Evolutionary conservation across 2,329 filamentous ascomycete species (phyloP).

Genomic region (Pseudogymnoascus sp.): DNA sequence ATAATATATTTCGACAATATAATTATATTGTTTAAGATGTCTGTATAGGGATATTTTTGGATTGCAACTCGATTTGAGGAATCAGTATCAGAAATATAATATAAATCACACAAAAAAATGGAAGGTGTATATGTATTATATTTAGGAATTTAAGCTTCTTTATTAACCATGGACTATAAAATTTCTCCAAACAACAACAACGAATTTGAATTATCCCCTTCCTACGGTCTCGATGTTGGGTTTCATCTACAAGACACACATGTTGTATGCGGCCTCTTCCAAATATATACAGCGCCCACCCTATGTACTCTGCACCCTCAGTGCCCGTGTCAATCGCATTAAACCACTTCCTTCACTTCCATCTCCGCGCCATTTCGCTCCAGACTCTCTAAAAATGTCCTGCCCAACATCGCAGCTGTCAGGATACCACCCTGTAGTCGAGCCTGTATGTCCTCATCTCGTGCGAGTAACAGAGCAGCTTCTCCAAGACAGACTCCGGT

Average conservation of each 20-base stretch:
- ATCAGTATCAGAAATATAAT: no score
- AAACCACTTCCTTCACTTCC: neutral
- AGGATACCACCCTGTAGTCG: neutral
- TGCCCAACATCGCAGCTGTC: neutral
- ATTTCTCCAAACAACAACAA: neutral
- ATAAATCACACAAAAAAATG: neutral
- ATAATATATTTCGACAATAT: neutral
- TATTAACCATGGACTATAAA: neutral
- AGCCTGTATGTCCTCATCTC: neutral
- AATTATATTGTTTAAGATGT: neutral
- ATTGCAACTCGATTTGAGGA: neutral
- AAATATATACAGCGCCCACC: neutral
- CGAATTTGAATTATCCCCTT: neutral
- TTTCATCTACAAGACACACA: neutral
- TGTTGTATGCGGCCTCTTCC: neutral
- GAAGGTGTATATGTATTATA: neutral
- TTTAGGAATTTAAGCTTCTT: neutral
- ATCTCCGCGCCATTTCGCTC: neutral
- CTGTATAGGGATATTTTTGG: neutral
- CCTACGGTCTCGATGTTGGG: neutral
- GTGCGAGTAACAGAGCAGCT: neutral
- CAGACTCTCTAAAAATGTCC: neutral
- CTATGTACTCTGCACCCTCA: neutral
- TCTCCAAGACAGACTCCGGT: neutral
- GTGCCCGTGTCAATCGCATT: neutral